Evolutionary conservation across 129 eudicot genomes (phyloP).

Genomic region (Escallonia herrerae): DNA sequence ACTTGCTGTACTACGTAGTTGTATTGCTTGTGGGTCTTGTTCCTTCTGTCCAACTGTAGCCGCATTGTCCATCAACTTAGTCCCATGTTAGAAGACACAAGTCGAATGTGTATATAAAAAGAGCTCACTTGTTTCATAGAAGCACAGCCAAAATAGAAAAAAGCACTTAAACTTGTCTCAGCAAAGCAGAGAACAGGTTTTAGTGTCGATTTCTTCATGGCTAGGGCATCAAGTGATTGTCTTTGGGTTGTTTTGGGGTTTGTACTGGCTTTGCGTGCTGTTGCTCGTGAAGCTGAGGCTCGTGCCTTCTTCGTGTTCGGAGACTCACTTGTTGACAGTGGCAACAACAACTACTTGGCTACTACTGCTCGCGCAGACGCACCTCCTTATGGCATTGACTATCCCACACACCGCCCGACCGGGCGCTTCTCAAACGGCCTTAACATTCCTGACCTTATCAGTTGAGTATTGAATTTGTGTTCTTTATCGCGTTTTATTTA

Average conservation of each 20-base stretch:
- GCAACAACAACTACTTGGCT: background rate
- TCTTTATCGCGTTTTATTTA: background rate
- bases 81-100: too few species aligned
- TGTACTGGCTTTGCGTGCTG: background rate
- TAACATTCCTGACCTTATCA: background rate
- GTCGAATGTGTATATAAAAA: too few species aligned
- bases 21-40: too few species aligned
- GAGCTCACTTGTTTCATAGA: too few species aligned
- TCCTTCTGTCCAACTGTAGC: too few species aligned
- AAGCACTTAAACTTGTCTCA: too few species aligned
- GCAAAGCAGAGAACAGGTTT: too few species aligned
- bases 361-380: background rate
- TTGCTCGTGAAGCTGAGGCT: conserved; percentile 1
- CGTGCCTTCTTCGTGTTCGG: conserved; percentile 1
- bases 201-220: too few species aligned
- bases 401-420: background rate
- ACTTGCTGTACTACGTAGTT: too few species aligned
- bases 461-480: background rate
- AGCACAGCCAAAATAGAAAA: too few species aligned
- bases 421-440: conserved; percentile 1
- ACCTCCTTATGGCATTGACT: conserved; percentile 3
- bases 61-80: too few species aligned
- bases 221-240: too few species aligned
- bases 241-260: background rate
- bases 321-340: background rate